Percentiles rank a stretch among this genome's conserved stretches.
Conservation (phyloP, 169 alveolate species). For the Eimeria falciformis region DNA sequence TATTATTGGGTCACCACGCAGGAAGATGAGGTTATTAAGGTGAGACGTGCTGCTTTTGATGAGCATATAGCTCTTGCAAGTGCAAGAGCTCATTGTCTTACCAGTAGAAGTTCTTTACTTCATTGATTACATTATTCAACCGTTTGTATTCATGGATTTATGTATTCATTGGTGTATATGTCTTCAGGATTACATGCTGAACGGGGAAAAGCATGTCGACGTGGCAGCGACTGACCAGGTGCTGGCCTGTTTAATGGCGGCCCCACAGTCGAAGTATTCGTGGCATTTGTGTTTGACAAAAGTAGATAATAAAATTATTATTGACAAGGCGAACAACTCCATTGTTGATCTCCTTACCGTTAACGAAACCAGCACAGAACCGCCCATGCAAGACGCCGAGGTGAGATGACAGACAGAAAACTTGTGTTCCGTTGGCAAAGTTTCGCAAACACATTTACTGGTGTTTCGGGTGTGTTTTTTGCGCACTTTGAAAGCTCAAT, state of each 20-base stretch:
- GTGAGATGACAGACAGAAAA: no score
- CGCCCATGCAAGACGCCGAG: conserved; percentile 91
- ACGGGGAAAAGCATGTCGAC: conserved; percentile 81
- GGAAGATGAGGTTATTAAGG: conserved; percentile 89
- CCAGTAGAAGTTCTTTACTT: background rate
- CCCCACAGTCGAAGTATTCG: conserved; percentile 92
- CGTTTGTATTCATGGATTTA: background rate
- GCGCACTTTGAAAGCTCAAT: no score
- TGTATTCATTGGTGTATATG: background rate
- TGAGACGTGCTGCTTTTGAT: conserved; percentile 59
- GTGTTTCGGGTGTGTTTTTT: no score
- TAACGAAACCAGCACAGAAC: conserved; percentile 93
- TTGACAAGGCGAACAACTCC: conserved; percentile 94
- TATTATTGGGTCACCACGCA: conserved; percentile 90
- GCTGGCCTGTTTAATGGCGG: conserved; percentile 91
- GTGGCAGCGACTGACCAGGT: conserved; percentile 93
- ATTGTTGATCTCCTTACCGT: conserved; percentile 92
- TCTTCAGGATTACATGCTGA: conserved; percentile 65
- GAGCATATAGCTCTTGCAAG: background rate
- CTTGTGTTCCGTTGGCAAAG: no score
- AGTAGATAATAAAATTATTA: conserved; percentile 89
- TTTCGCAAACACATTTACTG: no score
- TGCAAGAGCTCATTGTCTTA: background rate
- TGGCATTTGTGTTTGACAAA: conserved; percentile 92
- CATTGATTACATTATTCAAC: background rate